Evolutionary conservation across 129 eudicot species (phyloP).

Genomic region (Arctium lappa): DNA sequence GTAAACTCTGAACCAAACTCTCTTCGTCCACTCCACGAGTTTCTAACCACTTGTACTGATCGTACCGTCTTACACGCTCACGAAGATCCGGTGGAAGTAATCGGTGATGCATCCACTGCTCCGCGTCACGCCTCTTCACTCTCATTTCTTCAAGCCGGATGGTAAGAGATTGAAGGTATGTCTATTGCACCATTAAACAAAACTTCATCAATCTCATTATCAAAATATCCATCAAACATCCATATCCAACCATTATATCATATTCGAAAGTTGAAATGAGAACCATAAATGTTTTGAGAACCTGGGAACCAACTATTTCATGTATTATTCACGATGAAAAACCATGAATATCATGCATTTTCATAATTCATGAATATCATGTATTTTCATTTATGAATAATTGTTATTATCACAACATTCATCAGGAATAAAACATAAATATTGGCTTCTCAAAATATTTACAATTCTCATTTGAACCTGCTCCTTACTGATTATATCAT

Average conservation of each 20-base stretch:
- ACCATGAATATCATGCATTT: background rate
- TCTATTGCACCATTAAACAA: conserved; percentile 39
- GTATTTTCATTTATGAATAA: too few relatives aligned
- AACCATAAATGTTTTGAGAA: background rate
- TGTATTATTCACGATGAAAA: background rate
- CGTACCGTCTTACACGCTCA: conserved; percentile 85
- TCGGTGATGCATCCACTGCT: conserved; percentile 99
- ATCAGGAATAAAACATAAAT: background rate
- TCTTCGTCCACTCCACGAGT: conserved; percentile 98
- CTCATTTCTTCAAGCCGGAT: conserved; percentile 97
- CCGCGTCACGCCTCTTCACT: conserved; percentile 90
- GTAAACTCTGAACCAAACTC: conserved; percentile 65
- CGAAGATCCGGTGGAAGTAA: conserved; percentile 83
- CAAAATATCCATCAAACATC: background rate
- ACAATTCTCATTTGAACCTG: background rate
- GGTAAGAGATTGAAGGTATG: conserved; percentile 95
- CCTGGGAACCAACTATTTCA: background rate
- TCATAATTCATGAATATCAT: too few relatives aligned
- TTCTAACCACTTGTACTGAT: conserved; percentile 94
- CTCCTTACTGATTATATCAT: background rate
- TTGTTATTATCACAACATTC: background rate
- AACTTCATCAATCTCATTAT: conserved; percentile 10
- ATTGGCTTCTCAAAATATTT: background rate
- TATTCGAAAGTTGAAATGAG: too few relatives aligned
- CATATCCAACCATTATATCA: background rate